Base-by-base conservation (phyloP, 495 filamentous ascomycete genomes). In the Aspergillus diversus region DNA sequence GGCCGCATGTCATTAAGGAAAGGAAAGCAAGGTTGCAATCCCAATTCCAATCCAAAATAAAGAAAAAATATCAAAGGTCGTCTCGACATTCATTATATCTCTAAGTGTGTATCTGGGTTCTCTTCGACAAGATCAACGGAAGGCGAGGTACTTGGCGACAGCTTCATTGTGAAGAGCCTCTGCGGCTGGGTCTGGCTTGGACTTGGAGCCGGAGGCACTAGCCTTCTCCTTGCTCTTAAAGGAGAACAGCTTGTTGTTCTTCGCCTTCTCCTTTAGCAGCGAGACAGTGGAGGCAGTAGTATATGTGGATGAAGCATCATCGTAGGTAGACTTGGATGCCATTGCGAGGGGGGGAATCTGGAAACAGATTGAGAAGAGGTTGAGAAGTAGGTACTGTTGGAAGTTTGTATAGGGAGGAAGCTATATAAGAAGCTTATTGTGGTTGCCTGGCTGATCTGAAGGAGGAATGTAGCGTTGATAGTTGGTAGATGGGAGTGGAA, bases 81-180 rank as follows among this genome's bases (percentile, higher is more conserved):
- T 50, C 47, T 17, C 16, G 27, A 9, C 16, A 50, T 21, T 50
- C 47, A 17, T 50, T 7, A 50, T 21, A 50, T 21, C 39, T 43
- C 39, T 12, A 50, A 6, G 39, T 43, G 11, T 15, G 39, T 43
- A 43, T 43, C 4, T 2, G n/a, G 11, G n/a, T 13, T 15, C 39
- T 12, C n/a, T 27, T 27, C 4, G 11, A 5, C 31, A 15, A 46
- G 42, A 12, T 64, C 59, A 77, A 33, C 74, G 74, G 50, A 68
- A 31, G 42, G 64, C 64, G 51, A 75, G 54, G 58, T 77, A 77
- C 48, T 51, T 71, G n/a, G 69, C 70, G 33, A 76, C 33, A 46
- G 75, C 75, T 39, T 75, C 69, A 15, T 75, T 61, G 57, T 75
- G 75, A 5, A 73, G 8, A 6, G 66, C 65, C 54, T 69, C 61